Evolutionary conservation across 768 basidiomycete genomes (phyloP), one percentile per base, ranked within the genome.

Genomic region (Agrocybe pediades): DNA sequence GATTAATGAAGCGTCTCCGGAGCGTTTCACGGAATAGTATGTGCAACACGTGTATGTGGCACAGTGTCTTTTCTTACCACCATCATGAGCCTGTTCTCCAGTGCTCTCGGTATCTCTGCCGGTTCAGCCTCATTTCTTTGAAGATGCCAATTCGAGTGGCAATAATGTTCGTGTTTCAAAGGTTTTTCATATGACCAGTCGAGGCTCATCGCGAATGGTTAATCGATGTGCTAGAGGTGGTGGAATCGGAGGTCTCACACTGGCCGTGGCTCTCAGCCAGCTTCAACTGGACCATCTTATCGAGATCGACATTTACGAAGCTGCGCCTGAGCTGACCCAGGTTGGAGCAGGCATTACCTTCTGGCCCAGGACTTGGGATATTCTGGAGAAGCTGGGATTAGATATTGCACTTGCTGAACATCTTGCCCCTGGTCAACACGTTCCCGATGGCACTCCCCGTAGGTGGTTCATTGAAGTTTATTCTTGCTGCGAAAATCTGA

Each of bases 251-350:
- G 71, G 71, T 1, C 56, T 73, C 29, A 59, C 65, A 7, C 54
- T 65, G 19, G 69, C 69, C 6, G 62, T 52, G 23, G 45, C 49
- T n/a, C 33, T 55, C n/a, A 52, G 45, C 33, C 26, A 47, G 9
- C n/a, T 54, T 30, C 27, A 49, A 9, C 5, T 56, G 13, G 51
- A 55, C 24, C 25, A 44, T 15, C 25, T 17, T 21, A 71, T 79
- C 9, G 61, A 71, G 25, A 68, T 80, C n/a, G 70, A 74, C 54
- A 61, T 80, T 6, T 80, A 77, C 50, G 79, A 80, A 59, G 69
- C 76, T 9, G 67, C 76, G 19, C 56, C 60, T 20, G 60, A 71
- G 43, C 73, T 77, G 49, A 63, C 72, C 39, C 73, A 77, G 53
- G 53, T 78, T 9, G 79, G 77, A 15, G 76, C 77, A 6, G 79